phyloP scores from a whole-genome alignment of 2,329 filamentous ascomycete genomes.

The Diaporthe destruens region DNA sequence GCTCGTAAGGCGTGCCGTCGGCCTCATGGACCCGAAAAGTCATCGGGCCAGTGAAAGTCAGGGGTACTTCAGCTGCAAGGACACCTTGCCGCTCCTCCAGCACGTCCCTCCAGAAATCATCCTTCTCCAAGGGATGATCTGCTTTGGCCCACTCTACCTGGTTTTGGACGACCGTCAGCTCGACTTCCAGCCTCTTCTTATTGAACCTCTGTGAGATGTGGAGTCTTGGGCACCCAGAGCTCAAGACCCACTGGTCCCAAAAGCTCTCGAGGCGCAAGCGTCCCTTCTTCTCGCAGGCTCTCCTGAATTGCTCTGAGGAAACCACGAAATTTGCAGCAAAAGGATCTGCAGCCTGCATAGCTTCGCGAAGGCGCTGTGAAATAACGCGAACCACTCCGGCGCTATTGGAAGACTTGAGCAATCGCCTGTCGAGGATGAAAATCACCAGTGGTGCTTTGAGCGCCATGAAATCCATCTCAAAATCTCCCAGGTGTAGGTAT shows the following conservation, averaged over 20 bases:
- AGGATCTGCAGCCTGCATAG: constrained; percentile 69
- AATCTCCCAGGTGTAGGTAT: constrained; percentile 81
- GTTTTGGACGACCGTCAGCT: constrained; percentile 87
- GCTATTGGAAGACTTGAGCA: constrained; percentile 89
- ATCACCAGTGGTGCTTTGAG: constrained; percentile 92
- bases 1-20: constrained; percentile 97
- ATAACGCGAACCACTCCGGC: constrained; percentile 88
- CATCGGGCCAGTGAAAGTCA: constrained; percentile 95
- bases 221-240: constrained; percentile 90
- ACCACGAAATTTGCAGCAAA: constrained; percentile 61
- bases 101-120: constrained; percentile 85
- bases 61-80: constrained; percentile 76
- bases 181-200: constrained; percentile 95
- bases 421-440: constrained; percentile 91
- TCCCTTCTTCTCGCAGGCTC: constrained; percentile 87
- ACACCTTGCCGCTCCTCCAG: constrained; percentile 82
- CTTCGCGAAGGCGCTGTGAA: constrained; percentile 85
- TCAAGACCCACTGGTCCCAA: constrained; percentile 92
- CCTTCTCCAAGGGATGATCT: constrained; percentile 71
- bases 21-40: constrained; percentile 98
- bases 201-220: constrained; percentile 92
- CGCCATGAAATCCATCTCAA: constrained; percentile 90
- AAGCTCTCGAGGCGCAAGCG: constrained; percentile 90
- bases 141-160: constrained; percentile 69
- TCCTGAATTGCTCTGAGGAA: constrained; percentile 81